Base-by-base conservation (phyloP, 2,329 filamentous ascomycete genomes). In the Penicillium sp. region DNA sequence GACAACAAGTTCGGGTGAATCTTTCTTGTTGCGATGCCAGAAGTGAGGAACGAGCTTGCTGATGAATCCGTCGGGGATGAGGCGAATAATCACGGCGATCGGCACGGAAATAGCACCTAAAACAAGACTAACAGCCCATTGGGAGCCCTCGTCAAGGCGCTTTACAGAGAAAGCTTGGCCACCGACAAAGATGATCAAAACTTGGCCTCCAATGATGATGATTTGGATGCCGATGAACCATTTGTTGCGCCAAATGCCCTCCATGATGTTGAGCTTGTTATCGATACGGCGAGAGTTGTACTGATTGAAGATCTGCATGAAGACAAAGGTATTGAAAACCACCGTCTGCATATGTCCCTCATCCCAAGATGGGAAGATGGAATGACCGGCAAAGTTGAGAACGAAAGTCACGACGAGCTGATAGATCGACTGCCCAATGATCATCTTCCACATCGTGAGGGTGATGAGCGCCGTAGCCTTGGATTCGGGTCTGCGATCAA, bases 181-280 rank as follows among this genome's bases (percentile, higher is more conserved):
- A 55, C 86, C 86, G 50, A 87, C 78, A 59, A 86, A 86, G 50
- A 89, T 76, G 61, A 89, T 89, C 66, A 87, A 66, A n/a, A 85
- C 76, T 62, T 89, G 86, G 7, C 85, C 86, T 10, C 78, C 82
- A 38, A 87, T 73, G 60, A 87, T 89, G 60, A 87, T 76, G 23
- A 77, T 63, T 60, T 86, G 80, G 33, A 88, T 87, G 3, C 74
- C 76, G 29, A 87, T 76, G 56, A 75, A 75, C 69, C 72, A 75
- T n/a, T 57, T 63, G 48, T 75, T 75, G 43, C 62, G 64, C 39
- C 64, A 60, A 23, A 75, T 58, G 12, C 72, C 72, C 48, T 75
- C 72, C 47, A 75, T 67, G 38, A 75, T 72, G 47, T 75, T 75
- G 49, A 75, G 56, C 23, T 66, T 61, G 50, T 73, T 73, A 47